These are phyloP conservation scores for Micractinium sp. DNA, from an alignment of 139 green algal genomes.

Conservation along the genomic window DNA sequence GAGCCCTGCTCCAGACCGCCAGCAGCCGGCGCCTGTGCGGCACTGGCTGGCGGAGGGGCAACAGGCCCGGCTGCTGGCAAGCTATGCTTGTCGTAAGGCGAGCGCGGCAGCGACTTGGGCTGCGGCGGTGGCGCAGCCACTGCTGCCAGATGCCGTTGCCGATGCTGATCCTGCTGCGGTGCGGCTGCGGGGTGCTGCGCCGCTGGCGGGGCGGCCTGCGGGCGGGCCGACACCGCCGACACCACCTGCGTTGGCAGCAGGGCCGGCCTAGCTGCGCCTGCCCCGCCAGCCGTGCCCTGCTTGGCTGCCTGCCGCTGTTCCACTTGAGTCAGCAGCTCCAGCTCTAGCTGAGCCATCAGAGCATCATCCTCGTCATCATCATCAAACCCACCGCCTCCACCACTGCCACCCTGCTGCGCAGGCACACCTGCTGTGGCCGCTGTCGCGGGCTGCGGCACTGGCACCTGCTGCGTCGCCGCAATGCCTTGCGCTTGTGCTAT, in stretches of 20 bases:
- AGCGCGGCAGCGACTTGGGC: background rate
- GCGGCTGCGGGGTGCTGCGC: constrained; percentile 7
- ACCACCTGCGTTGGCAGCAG: background rate
- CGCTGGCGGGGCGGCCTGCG: constrained; percentile 1
- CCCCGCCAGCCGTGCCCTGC: background rate
- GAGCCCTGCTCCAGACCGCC: background rate
- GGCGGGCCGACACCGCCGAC: background rate
- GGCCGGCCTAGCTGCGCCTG: background rate
- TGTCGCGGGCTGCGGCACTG: background rate
- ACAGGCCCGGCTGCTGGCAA: background rate
- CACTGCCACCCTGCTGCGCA: background rate
- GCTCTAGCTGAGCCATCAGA: constrained; percentile 32
- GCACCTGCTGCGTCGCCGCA: background rate
- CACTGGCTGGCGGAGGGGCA: background rate
- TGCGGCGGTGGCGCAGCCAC: background rate
- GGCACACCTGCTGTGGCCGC: background rate
- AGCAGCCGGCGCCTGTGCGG: background rate
- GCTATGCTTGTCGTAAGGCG: background rate
- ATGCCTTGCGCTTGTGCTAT: background rate
- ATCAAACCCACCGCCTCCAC: background rate
- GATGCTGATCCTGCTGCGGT: constrained; percentile 1
- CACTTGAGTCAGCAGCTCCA: constrained; percentile 32
- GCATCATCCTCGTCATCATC: constrained; percentile 32
- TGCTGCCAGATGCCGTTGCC: constrained; percentile 21
- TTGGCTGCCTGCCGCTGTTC: constrained; percentile 16